Base-by-base conservation (phyloP, 352 stramenopile species). In the Pythium dissimile region DNA sequence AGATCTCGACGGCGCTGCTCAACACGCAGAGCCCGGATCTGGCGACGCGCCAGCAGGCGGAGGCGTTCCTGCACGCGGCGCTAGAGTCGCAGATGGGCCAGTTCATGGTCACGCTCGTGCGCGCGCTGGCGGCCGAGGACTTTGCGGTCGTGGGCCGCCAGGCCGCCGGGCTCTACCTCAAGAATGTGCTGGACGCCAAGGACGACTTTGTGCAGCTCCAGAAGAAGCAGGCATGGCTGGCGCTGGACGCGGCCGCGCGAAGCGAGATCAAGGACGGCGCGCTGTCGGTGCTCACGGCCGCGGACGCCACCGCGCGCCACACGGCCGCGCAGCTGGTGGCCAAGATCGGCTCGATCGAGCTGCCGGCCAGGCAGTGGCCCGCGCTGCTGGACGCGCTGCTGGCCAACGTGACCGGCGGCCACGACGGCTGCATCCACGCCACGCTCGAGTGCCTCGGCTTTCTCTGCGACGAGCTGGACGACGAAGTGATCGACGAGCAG, bases 311-410 rank as follows among this genome's bases (percentile, higher is more conserved):
- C 20, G 84, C 84, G 38, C 79, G 80, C 43, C 84, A 94, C 71
- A 94, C 84, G 31, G 95, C 88, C 38, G 94, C 94, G 9, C 88
- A 98, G 61, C 82, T 97, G 9, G 86, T 97, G 38, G 89, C 94
- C 21, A 97, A 98, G 76, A 86, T 98, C 54, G 95, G 92, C 39
- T 82, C 88, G 20, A 90, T 99, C 16, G 95, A 98, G 71, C 67
- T 98, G 15, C 91, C 94, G n/a, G 73, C 73, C 44, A 90, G 97
- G 53, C 69, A 98, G 72, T 99, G 97, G 96, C 92, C 94, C 1
- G 78, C 89, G 34, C 86, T 99, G 62, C 77, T 99, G 2, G 78
- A 89, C 21, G 77, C 70, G 8, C 62, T 99, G 51, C 75, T 98
- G 48, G 77, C 95, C 55, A 99, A 99, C 66, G 90, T 98, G 15